Conservation (phyloP, 2,329 filamentous ascomycete genomes). For the Pyrenophora seminiperda region DNA sequence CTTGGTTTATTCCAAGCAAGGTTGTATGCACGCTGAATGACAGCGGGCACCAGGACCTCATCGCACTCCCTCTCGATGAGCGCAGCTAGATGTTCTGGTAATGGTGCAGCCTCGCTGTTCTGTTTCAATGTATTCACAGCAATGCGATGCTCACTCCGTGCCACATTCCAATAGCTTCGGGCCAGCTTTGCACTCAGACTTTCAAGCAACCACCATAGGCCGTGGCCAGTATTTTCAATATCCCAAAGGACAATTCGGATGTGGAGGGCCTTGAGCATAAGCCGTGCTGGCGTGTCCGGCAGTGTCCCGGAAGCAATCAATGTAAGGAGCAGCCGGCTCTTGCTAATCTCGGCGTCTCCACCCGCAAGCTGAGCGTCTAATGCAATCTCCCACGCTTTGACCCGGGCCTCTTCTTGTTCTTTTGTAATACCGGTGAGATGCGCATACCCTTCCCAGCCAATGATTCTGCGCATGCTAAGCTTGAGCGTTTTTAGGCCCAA, state of each 20-base stretch:
- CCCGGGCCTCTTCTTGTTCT: constrained; percentile 82
- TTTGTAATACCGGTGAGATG: constrained; percentile 78
- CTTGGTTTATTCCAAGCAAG: constrained; percentile 85
- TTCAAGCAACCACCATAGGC: constrained; percentile 68
- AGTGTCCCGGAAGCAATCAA: constrained; percentile 86
- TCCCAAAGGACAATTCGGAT: constrained; percentile 89
- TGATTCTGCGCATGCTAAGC: constrained; percentile 75
- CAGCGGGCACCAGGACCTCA: constrained; percentile 75
- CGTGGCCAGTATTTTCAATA: constrained; percentile 67
- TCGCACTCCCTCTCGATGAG: constrained; percentile 82
- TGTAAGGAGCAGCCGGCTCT: constrained; percentile 81
- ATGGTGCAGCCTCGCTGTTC: constrained; percentile 64
- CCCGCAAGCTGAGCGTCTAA: constrained; percentile 91
- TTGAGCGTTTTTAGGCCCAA: constrained; percentile 80
- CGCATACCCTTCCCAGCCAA: constrained; percentile 79
- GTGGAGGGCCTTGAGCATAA: constrained; percentile 93
- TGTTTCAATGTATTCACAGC: constrained; percentile 45
- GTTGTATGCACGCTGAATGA: constrained; percentile 86
- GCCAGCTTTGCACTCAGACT: constrained; percentile 75
- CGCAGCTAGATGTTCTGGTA: constrained; percentile 76
- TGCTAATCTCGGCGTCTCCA: constrained; percentile 87
- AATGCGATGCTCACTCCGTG: constrained; percentile 65
- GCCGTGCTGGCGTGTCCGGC: constrained; percentile 76
- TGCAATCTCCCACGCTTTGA: constrained; percentile 92
- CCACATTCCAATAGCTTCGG: constrained; percentile 78